phyloP scores from a whole-genome alignment of 352 stramenopile genomes.

The Pythium graminicola region DNA sequence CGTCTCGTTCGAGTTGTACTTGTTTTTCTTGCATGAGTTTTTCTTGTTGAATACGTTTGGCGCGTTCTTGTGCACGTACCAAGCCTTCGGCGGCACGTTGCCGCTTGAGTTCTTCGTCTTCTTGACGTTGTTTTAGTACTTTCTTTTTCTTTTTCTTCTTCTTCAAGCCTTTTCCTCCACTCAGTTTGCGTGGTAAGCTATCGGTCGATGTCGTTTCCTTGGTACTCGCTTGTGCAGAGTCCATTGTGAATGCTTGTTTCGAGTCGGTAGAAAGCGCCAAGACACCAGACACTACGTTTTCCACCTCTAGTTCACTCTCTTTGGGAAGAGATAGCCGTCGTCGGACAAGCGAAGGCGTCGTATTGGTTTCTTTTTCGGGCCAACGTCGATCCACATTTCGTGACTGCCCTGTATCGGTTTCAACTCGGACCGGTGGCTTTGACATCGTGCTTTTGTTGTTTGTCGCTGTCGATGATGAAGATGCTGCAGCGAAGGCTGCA shows the following conservation, averaged over 20 bases:
- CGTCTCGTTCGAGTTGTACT: constrained; percentile 17
- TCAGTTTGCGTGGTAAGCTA: no score
- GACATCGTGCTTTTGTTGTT: neutral
- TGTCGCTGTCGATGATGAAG: neutral
- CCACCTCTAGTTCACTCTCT: neutral
- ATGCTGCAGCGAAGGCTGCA: neutral
- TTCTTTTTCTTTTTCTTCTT: constrained; percentile 8
- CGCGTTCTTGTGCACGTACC: constrained; percentile 19
- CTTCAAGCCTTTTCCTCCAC: no score
- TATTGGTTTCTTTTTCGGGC: neutral
- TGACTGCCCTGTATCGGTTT: neutral
- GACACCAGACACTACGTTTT: neutral
- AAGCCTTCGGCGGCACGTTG: constrained; percentile 6
- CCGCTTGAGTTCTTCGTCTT: neutral
- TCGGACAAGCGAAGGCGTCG: constrained; percentile 21
- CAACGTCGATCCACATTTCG: neutral
- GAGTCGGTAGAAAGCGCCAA: no score
- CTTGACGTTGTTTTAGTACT: neutral
- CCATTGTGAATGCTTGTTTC: no score
- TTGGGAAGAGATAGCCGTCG: constrained; percentile 18
- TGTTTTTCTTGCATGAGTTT: constrained; percentile 4
- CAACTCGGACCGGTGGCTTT: constrained; percentile 10
- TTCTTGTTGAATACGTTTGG: constrained; percentile 15
- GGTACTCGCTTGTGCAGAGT: no score
- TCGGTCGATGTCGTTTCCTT: no score